Base-by-base conservation (phyloP, 495 filamentous ascomycete genomes). In the Penicillium ucsense region DNA sequence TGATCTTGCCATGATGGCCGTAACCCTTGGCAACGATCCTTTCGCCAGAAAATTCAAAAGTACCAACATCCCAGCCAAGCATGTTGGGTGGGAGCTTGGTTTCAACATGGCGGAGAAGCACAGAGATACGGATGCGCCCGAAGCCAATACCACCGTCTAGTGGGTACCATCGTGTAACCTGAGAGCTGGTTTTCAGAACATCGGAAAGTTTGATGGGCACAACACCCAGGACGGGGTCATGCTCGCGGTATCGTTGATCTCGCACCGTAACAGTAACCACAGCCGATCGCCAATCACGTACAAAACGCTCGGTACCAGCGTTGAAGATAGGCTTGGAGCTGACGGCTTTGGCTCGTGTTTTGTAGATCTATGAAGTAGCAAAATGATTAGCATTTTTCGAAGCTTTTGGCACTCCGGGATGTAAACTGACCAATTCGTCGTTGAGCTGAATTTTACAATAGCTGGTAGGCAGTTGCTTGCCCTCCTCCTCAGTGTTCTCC, bases 241-340 rank as follows among this genome's bases (percentile, higher is more conserved):
- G 91, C 65, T 97, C 81, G 36, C 91, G 78, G 56, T 95, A 84
- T 10, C 91, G 80, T 43, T 83, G 79, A 63, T 97, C 90, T 8
- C 91, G 80, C 31, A 95, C 88, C 9, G 85, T 86, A 43, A 95
- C 75, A 0, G 89, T 95, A 34, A 95, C 78, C 41, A 95, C 83
- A 32, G 80, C 76, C 33, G 85, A 89, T 40, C 89, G 76, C 91
- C 91, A 97, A 62, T 97, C 91, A 8, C 91, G 82, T n/a, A 96
- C 75, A 55, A 97, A 97, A 3, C 86, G 78, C 60, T 97, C 91
- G 5, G 89, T 95, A 34, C 91, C 91, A 9, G 91, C 90, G 54
- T 96, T 94, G 72, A 94, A 97, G 52, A 96, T 95, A 7, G 91
- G 91, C 64, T 90, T 89, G 39, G 85, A 90, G 52, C 86, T 94